Conservation (phyloP, 2,329 filamentous ascomycete species). For the Lachnum nothofagi region DNA sequence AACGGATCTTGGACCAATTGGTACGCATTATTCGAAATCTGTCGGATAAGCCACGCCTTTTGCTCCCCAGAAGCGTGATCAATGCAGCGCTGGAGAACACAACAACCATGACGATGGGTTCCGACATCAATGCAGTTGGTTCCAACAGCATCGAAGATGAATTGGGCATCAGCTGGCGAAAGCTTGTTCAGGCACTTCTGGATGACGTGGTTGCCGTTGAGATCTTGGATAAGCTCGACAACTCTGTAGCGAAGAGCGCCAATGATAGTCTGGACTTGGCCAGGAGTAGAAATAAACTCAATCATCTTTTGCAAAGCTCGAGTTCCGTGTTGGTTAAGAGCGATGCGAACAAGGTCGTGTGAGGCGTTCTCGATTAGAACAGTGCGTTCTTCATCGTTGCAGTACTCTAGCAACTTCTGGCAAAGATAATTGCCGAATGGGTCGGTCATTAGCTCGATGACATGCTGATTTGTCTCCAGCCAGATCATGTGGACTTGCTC, state of each 20-base stretch:
- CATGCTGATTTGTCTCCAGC: conserved; percentile 85
- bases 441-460: conserved; percentile 97
- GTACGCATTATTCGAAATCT: conserved; percentile 86
- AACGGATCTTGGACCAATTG: conserved; percentile 92
- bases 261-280: conserved; percentile 85
- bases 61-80: conserved; percentile 90
- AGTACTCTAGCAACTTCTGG: conserved; percentile 94
- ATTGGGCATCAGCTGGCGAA: conserved; percentile 75
- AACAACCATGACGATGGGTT: conserved; percentile 96
- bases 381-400: conserved; percentile 91
- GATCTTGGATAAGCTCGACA: conserved; percentile 90
- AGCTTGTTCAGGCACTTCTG: conserved; percentile 98
- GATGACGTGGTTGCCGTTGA: conserved; percentile 98
- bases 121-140: conserved; percentile 82
- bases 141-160: conserved; percentile 95
- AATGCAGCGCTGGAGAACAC: conserved; percentile 95
- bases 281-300: conserved; percentile 81
- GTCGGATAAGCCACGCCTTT: conserved; percentile 76
- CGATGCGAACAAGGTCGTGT: conserved; percentile 83
- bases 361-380: conserved; percentile 86
- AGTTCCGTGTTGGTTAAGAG: conserved; percentile 94
- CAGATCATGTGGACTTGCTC: conserved; percentile 91
- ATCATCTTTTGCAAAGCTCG: conserved; percentile 99
- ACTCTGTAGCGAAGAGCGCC: conserved; percentile 76
- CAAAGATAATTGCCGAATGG: conserved; percentile 99